phyloP scores from a whole-genome alignment of 2,329 filamentous ascomycete genomes.

The Colletotrichum endophyticum region DNA sequence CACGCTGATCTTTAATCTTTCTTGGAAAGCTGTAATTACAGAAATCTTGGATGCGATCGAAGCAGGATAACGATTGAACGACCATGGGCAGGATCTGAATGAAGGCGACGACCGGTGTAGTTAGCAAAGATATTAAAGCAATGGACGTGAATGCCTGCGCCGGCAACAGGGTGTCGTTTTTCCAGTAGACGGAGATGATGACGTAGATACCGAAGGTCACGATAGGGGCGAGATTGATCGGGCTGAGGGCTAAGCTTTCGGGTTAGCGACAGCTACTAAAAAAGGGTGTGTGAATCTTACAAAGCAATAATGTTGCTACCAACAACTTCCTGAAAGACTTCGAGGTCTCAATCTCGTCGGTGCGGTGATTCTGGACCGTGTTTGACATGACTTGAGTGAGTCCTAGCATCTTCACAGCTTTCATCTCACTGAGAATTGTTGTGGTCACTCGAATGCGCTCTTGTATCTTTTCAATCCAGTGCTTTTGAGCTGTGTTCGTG shows the following conservation, averaged over 20 bases:
- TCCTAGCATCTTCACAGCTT: conserved; percentile 50
- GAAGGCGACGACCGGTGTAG: conserved; percentile 23
- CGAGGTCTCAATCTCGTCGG: conserved; percentile 32
- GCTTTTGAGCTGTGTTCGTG: conserved; percentile 27
- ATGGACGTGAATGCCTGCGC: conserved; percentile 26
- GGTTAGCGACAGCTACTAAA: neutral
- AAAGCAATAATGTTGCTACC: conserved; percentile 24
- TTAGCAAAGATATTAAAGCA: conserved; percentile 24
- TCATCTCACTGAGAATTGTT: conserved; percentile 47
- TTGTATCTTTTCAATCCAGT: conserved; percentile 49
- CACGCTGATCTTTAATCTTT: neutral
- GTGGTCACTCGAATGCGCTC: conserved; percentile 44
- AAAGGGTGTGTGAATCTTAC: neutral
- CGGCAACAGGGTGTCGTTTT: conserved; percentile 23
- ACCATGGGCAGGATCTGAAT: conserved; percentile 25
- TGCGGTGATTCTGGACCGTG: conserved; percentile 29
- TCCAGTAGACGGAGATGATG: conserved; percentile 28
- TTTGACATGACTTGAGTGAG: conserved; percentile 26
- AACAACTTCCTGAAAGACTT: conserved; percentile 29
- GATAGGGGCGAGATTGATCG: conserved; percentile 25
- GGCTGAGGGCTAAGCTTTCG: conserved; percentile 16
- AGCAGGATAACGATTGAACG: conserved; percentile 21
- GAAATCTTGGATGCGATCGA: conserved; percentile 28
- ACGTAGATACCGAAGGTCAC: conserved; percentile 29
- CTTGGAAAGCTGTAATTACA: conserved; percentile 4